Percentiles rank a stretch among this genome's conserved stretches.
These are phyloP conservation scores for Paradendryphiella salina DNA, from an alignment of 2,329 filamentous ascomycete species.

Conservation along the genomic window DNA sequence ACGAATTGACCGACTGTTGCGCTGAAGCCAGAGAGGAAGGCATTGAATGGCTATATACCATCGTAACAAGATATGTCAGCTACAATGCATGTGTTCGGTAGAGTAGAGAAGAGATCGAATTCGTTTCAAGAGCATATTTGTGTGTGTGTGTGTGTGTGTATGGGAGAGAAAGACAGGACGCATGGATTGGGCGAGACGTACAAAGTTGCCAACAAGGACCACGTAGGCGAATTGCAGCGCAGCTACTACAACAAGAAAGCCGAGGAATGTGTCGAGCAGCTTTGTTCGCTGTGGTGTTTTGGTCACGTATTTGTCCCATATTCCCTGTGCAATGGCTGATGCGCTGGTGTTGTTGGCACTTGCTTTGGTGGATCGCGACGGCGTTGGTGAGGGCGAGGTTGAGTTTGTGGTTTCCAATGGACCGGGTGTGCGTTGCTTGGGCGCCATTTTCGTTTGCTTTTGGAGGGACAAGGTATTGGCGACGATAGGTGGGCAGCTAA, in stretches of 20 bases:
- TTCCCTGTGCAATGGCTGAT: slow-evolving; percentile 65
- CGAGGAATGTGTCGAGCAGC: slow-evolving; percentile 89
- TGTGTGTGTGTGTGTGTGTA: background rate
- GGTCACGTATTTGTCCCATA: slow-evolving; percentile 77
- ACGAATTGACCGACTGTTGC: slow-evolving; percentile 98
- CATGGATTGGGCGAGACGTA: slow-evolving; percentile 57
- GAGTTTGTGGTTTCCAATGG: slow-evolving; percentile 6
- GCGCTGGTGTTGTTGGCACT: slow-evolving; percentile 41
- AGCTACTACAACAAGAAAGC: slow-evolving; percentile 81
- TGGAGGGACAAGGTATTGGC: background rate
- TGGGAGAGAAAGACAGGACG: background rate
- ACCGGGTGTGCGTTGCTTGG: slow-evolving; percentile 37
- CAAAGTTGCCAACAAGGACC: slow-evolving; percentile 88
- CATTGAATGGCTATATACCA: slow-evolving; percentile 84
- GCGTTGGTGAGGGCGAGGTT: slow-evolving; percentile 21
- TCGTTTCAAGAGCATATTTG: too few relatives aligned
- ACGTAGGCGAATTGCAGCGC: slow-evolving; percentile 95
- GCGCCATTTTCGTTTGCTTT: slow-evolving; percentile 31
- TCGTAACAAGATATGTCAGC: too few relatives aligned
- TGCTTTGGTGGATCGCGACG: slow-evolving; percentile 31
- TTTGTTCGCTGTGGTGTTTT: slow-evolving; percentile 88
- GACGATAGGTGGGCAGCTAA: slow-evolving; percentile 1
- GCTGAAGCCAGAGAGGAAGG: slow-evolving; percentile 92
- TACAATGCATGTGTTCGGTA: background rate
- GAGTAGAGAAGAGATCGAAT: background rate